Base-by-base conservation (phyloP, 129 eudicot species). In the Chrysanthemum seticuspe region DNA sequence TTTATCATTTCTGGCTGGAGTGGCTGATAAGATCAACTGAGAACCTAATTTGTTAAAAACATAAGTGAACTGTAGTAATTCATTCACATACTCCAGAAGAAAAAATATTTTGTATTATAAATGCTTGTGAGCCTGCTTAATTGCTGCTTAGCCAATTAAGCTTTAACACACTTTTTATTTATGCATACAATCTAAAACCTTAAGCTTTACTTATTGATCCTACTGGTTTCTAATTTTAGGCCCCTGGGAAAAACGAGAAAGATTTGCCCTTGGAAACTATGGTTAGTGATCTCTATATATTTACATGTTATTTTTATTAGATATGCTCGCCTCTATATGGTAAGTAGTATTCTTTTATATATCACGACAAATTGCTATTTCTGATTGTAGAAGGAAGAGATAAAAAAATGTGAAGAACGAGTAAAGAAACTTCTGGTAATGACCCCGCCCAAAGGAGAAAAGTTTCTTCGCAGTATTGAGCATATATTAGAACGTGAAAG, bases 401-500 rank as follows among this genome's bases (percentile, higher is more conserved):
- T 93, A 78, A 89, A 82, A 82, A 40, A 80, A 4, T 85, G 84
- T 51, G 98, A 93, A 80, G 98, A 93, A 47, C 85, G 96, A 66
- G 98, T 89, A 62, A 93, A 93, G 86, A 80, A 84, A 82, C 92
- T 93, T 78, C 86, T 93, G 50, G 87, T 84, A 25, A 73, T 81
- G 83, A 93, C 92, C 64, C 98, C 98, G n/a, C 98, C 98, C 13
- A 87, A 79, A 67, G 98, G 98, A 71, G 86, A 83, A 76, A 96
- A 93, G 16, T 93, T 93, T 78, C 95, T 93, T 79, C 84, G 19
- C 10, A 76, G 95, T 81, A 81, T 93, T 67, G 96, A 93, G 81
- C 98, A 93, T 87, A 89, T 93, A 60, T 83, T 93, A 78, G 92
- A 93, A 79, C 90, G 98, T 27, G 98, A 93, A 85, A 87, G 85